A percentile compares a stretch with the other conserved stretches of the same genome.
phyloP scores from a whole-genome alignment of 2,329 filamentous ascomycete genomes.

The Arthrobotrys pseudoclavata region DNA sequence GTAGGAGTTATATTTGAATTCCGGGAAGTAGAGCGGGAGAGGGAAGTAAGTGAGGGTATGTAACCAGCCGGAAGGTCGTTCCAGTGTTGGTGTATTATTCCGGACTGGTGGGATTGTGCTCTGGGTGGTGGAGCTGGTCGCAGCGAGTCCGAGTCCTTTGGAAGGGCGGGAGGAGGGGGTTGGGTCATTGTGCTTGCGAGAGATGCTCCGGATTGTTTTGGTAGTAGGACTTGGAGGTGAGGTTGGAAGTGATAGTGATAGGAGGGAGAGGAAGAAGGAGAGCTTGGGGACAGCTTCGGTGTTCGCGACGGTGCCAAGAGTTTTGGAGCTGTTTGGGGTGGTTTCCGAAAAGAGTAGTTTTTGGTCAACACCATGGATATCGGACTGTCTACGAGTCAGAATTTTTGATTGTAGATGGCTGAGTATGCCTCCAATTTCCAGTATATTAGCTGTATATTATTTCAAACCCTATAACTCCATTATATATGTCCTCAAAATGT shows the following conservation, averaged over 20 bases:
- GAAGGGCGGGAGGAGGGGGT: neutral
- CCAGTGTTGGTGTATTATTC: slow-evolving; percentile 63
- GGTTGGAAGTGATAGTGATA: neutral
- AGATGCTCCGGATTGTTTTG: too few species aligned
- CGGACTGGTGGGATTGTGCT: slow-evolving; percentile 62
- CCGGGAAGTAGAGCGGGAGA: slow-evolving; percentile 59
- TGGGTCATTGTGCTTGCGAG: neutral
- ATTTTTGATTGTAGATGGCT: neutral
- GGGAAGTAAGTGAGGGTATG: slow-evolving; percentile 58
- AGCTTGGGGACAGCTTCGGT: slow-evolving; percentile 33
- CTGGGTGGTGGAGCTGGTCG: slow-evolving; percentile 17
- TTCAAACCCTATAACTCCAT: too few species aligned
- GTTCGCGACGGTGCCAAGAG: slow-evolving; percentile 31
- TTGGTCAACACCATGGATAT: slow-evolving; percentile 29
- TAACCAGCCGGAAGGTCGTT: slow-evolving; percentile 63
- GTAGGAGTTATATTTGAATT: slow-evolving; percentile 35
- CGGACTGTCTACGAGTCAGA: slow-evolving; percentile 24
- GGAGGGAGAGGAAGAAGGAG: slow-evolving; percentile 5
- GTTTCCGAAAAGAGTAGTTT: slow-evolving; percentile 42
- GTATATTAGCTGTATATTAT: neutral
- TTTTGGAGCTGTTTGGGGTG: neutral
- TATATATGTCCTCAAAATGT: too few species aligned
- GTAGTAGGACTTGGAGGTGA: too few species aligned
- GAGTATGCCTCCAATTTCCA: neutral
- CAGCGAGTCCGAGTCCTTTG: neutral